These are phyloP conservation scores for Megacollybia marginata DNA, from an alignment of 768 basidiomycete species.

Conservation along the genomic window DNA sequence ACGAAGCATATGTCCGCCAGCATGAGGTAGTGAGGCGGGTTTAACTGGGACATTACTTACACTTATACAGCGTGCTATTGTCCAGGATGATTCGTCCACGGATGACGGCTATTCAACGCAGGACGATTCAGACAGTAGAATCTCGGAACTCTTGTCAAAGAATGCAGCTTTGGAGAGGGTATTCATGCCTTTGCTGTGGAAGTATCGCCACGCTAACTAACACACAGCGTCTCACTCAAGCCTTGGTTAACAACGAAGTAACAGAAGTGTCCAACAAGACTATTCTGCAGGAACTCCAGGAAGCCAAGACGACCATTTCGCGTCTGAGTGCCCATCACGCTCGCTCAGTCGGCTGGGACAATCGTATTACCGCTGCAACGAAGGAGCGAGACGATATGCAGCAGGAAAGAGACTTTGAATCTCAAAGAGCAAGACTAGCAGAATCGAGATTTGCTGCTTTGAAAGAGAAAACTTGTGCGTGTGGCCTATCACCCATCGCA, in stretches of 20 bases:
- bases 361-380: conserved; percentile 51
- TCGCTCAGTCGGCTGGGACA: conserved; percentile 64
- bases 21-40: conserved; percentile 39
- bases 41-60: too few relatives aligned
- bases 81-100: not conserved
- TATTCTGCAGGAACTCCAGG: conserved; percentile 67
- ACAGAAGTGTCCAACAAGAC: conserved; percentile 74
- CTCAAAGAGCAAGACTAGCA: conserved; percentile 57
- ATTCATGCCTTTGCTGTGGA: conserved; percentile 1
- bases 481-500: not conserved
- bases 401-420: conserved; percentile 72
- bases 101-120: conserved; percentile 17
- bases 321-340: conserved; percentile 64
- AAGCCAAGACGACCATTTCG: conserved; percentile 58
- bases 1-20: conserved; percentile 78
- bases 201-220: not conserved
- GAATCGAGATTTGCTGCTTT: conserved; percentile 59
- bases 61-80: not conserved
- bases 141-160: conserved; percentile 40
- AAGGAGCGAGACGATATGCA: conserved; percentile 79
- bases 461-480: conserved; percentile 60
- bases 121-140: conserved; percentile 22
- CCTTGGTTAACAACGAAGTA: conserved; percentile 75
- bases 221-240: conserved; percentile 65
- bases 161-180: conserved; percentile 60